Conservation (phyloP, 495 filamentous ascomycete genomes). For the Aspergillus wentii region DNA sequence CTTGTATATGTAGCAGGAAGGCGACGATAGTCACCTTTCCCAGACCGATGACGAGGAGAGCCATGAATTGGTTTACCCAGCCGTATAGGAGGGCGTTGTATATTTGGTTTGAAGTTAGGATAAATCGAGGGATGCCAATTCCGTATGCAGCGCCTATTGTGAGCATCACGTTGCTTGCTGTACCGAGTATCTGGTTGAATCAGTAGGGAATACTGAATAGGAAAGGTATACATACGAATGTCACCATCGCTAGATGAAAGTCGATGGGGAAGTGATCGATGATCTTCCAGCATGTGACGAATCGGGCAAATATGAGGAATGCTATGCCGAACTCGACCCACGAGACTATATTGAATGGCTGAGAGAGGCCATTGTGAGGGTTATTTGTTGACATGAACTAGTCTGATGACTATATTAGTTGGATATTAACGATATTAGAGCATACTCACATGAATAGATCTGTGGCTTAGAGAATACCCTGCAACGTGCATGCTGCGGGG, state of each 20-base stretch:
- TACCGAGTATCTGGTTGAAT: constrained; percentile 1
- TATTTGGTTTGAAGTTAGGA: neutral
- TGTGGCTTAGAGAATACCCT: too few relatives aligned
- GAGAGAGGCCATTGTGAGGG: constrained; percentile 4
- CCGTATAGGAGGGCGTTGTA: constrained; percentile 3
- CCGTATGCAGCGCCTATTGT: constrained; percentile 4
- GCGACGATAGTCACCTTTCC: constrained; percentile 5
- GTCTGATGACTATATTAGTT: too few relatives aligned
- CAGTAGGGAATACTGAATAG: too few relatives aligned
- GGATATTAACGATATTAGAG: too few relatives aligned
- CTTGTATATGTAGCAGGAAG: constrained; percentile 6
- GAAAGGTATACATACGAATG: constrained; percentile 1
- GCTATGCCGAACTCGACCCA: constrained; percentile 5
- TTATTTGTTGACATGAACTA: too few relatives aligned
- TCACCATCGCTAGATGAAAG: neutral
- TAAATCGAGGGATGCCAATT: neutral
- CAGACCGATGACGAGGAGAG: constrained; percentile 3
- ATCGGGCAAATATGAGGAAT: constrained; percentile 1
- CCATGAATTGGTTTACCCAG: constrained; percentile 6
- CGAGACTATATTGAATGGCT: constrained; percentile 4
- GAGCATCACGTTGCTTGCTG: constrained; percentile 5
- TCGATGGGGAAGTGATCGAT: neutral
- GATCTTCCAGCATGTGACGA: neutral
- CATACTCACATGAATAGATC: too few relatives aligned
- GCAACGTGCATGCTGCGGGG: too few relatives aligned